A percentile compares a stretch with the other conserved stretches of the same genome.
Conservation (phyloP, 371 early-diverging fungal species). For the Batkoa obscura region DNA sequence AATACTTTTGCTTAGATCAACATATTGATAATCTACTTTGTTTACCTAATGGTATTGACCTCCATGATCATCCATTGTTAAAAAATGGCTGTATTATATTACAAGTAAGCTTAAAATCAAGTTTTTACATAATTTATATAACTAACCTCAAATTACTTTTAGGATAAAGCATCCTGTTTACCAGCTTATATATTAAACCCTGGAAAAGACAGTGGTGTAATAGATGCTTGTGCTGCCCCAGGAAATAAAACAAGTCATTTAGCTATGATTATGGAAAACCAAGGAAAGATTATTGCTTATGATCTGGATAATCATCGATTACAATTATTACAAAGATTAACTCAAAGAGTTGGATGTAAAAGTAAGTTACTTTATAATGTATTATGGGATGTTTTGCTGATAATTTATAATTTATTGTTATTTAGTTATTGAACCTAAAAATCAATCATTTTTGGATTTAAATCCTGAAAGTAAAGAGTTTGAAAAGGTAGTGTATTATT, state of each 20-base stretch:
- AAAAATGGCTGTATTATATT: slow-evolving; percentile 58
- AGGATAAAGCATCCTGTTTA: slow-evolving; percentile 93
- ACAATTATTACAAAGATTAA: slow-evolving; percentile 47
- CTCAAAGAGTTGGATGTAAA: slow-evolving; percentile 57
- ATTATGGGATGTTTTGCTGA: no score
- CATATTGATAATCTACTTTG: slow-evolving; percentile 67
- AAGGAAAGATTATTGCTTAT: slow-evolving; percentile 79
- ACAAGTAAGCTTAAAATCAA: slow-evolving; percentile 28
- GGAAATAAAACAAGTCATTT: slow-evolving; percentile 97
- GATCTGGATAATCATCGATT: slow-evolving; percentile 72
- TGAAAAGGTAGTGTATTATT: no score
- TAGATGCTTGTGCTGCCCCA: slow-evolving; percentile 98
- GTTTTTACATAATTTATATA: slow-evolving; percentile 6
- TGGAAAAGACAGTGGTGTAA: slow-evolving; percentile 39
- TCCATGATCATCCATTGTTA: slow-evolving; percentile 57
- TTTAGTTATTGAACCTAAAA: slow-evolving; percentile 24
- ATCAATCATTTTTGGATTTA: no score
- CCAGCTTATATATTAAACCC: slow-evolving; percentile 84
- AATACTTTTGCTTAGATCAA: slow-evolving; percentile 31
- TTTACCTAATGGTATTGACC: slow-evolving; percentile 61
- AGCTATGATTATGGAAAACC: slow-evolving; percentile 64
- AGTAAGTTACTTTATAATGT: slow-evolving; percentile 26
- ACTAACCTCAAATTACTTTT: no score
- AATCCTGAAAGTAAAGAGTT: no score
- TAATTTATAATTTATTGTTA: no score